A percentile compares a stretch with the other conserved stretches of the same genome.
These are phyloP conservation scores for Halophytophthora polymorphica DNA, from an alignment of 352 stramenopile genomes.

Conservation along the genomic window DNA sequence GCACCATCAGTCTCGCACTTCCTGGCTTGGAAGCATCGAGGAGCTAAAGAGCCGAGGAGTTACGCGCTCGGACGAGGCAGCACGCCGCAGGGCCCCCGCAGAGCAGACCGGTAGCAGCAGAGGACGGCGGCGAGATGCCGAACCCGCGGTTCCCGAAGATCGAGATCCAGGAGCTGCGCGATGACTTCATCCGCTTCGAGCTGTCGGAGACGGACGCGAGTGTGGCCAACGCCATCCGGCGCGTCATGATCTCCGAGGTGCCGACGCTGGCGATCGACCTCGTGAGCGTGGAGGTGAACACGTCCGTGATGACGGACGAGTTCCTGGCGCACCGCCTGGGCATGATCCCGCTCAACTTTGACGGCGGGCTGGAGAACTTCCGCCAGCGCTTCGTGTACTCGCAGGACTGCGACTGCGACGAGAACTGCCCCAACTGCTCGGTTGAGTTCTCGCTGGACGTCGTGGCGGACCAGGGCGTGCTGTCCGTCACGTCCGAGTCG, in stretches of 20 bases:
- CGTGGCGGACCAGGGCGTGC: constrained; percentile 61
- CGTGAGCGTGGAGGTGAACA: constrained; percentile 98
- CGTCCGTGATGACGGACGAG: constrained; percentile 97
- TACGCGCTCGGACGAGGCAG: no score
- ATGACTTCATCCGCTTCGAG: constrained; percentile 97
- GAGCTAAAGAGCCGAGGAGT: no score
- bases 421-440: constrained; percentile 95
- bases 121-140: constrained; percentile 45
- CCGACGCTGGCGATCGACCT: constrained; percentile 98
- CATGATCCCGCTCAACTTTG: constrained; percentile 94
- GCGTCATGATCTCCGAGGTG: constrained; percentile 97
- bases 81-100: no score
- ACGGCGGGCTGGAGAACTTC: constrained; percentile 85
- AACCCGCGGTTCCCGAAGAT: constrained; percentile 93
- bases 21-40: no score
- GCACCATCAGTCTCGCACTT: no score
- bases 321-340: constrained; percentile 97
- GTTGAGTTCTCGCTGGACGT: constrained; percentile 97
- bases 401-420: constrained; percentile 91
- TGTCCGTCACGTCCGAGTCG: constrained; percentile 73
- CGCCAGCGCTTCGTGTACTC: constrained; percentile 89
- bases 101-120: background rate
- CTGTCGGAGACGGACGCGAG: constrained; percentile 95
- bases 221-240: constrained; percentile 96
- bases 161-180: constrained; percentile 92